Base-by-base conservation (phyloP, 2,329 filamentous ascomycete species). In the Aquanectria penicillioides region DNA sequence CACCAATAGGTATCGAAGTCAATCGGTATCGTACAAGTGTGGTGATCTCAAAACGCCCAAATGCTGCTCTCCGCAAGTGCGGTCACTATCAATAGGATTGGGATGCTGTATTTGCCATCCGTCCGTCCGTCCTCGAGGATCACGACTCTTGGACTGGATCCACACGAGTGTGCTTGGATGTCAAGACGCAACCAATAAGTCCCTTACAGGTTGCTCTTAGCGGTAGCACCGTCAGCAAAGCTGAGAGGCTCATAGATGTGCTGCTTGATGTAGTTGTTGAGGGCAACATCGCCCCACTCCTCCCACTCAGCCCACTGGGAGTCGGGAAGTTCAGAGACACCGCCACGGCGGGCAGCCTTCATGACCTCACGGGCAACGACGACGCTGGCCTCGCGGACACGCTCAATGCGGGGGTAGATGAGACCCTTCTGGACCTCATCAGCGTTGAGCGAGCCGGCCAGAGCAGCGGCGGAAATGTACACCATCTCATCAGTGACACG, bases 401-500 rank as follows among this genome's bases (percentile, higher is more conserved):
- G 91, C 76, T 92, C 89, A 72, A 99, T 92, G 73, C 89, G 87
- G 11, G 93, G 95, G 81, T 99, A 98, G 72, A 98, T 89, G 74
- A 96, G 89, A 52, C 93, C 92, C 74, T 89, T 87, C 54, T 89
- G 86, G 70, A 93, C 81, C 81, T 99, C 95, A 62, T 95, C 89
- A 33, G 87, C 83, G 63, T 90, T 93, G 61, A 99, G 85, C 28
- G 90, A 89, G 57, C 87, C 88, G 13, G 92, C 86, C 17, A 98
- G 86, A 5, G 93, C 90, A 34, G 90, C 89, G 23, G 93, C 95
- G 26, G 94, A 94, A 46, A 91, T 93, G 80, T 98, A 98, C 73
- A 99, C 93, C 95, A 99, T 99, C 77, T 90, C 87, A 75, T 97
- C 92, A 5, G 94, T 98, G 67, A 98, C 84, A 69, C 88, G 88